Evolutionary conservation across 2,329 filamentous ascomycete genomes (phyloP).

Genomic region (Orbilia javanica): DNA sequence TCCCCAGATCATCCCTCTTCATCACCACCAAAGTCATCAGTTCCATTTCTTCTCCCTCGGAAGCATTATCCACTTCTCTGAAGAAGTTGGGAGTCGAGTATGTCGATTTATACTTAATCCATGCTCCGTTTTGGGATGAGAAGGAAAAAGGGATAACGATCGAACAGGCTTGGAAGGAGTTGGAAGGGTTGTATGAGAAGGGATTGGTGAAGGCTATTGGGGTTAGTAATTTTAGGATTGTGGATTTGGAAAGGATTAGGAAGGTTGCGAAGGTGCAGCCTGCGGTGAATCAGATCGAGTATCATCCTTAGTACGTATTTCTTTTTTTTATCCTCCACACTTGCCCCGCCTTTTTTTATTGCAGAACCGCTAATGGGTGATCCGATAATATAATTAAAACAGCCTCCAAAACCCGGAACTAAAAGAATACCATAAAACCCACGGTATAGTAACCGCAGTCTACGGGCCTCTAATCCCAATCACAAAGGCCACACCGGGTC

Average conservation of each 20-base stretch:
- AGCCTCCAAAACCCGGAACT: conserved; percentile 54
- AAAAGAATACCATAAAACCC: conserved; percentile 47
- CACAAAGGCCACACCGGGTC: conserved; percentile 69
- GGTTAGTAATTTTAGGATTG: conserved; percentile 78
- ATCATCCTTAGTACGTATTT: conserved; percentile 73
- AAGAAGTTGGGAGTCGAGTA: conserved; percentile 77
- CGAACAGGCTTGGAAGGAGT: conserved; percentile 75
- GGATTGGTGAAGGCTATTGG: conserved; percentile 79
- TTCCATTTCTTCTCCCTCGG: conserved; percentile 63
- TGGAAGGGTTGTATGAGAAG: conserved; percentile 73
- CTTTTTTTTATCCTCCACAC: neutral
- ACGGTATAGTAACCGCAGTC: conserved; percentile 59
- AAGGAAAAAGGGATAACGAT: conserved; percentile 57
- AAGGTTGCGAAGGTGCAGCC: conserved; percentile 74
- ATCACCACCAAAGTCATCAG: conserved; percentile 73
- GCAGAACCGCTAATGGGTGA: too few species aligned
- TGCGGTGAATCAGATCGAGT: conserved; percentile 84
- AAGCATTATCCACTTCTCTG: conserved; percentile 73
- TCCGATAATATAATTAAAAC: too few species aligned
- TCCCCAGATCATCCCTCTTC: conserved; percentile 77
- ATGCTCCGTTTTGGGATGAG: conserved; percentile 67
- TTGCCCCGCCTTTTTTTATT: too few species aligned
- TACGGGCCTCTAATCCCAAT: conserved; percentile 62
- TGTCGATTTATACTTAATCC: conserved; percentile 76
- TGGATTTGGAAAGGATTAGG: conserved; percentile 71